phyloP scores from a whole-genome alignment of 2,329 filamentous ascomycete genomes.

The Neofusicoccum sp. region DNA sequence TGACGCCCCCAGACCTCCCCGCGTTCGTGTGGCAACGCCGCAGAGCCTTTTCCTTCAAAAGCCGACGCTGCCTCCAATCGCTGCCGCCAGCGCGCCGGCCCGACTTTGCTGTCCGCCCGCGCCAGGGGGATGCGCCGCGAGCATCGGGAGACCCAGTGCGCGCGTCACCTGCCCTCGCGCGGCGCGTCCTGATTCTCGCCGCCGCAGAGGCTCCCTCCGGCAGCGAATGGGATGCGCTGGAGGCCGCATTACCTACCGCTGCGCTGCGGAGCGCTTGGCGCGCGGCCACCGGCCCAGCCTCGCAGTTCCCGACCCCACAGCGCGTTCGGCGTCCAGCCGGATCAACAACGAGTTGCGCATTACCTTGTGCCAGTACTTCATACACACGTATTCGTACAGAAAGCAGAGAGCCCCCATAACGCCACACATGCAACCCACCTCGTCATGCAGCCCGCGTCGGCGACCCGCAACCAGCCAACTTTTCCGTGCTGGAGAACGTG shows the following conservation, averaged over 20 bases:
- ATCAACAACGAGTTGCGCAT: background rate
- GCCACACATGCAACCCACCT: slow-evolving; percentile 2
- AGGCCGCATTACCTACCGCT: background rate
- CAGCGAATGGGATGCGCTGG: slow-evolving; percentile 1
- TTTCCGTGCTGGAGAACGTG: slow-evolving; percentile 9
- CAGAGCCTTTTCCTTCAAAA: slow-evolving; percentile 13
- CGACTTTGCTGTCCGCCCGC: background rate
- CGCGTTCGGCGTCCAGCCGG: background rate
- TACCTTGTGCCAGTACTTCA: background rate
- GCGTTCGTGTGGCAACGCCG: slow-evolving; percentile 14
- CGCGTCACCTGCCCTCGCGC: slow-evolving; percentile 2
- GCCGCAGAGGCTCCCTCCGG: background rate
- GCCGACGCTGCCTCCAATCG: slow-evolving; percentile 3
- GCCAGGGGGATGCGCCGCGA: background rate
- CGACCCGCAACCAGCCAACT: background rate
- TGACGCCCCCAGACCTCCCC: slow-evolving; percentile 13
- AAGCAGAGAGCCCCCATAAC: slow-evolving; percentile 10
- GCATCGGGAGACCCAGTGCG: background rate
- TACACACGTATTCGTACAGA: slow-evolving; percentile 10
- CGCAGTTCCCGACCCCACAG: slow-evolving; percentile 8
- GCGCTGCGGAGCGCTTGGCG: background rate
- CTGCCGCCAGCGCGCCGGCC: background rate
- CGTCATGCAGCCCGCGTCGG: background rate
- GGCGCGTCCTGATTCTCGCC: background rate
- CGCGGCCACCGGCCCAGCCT: background rate